phyloP scores from a whole-genome alignment of 164 flowering plant genomes.

The Vitis vinifera region DNA sequence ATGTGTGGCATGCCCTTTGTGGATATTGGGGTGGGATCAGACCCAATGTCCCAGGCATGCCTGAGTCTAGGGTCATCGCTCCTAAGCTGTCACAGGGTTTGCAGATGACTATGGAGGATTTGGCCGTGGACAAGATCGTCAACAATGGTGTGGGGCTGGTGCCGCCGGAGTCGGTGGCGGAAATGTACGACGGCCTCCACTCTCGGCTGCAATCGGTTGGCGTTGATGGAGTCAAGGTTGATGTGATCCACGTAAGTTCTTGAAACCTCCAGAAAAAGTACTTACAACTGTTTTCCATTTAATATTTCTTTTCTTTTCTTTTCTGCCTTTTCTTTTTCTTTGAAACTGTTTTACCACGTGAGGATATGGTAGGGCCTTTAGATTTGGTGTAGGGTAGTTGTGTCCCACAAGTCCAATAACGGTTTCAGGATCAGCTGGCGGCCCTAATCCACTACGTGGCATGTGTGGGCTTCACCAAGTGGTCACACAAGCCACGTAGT shows the following conservation, averaged over 20 bases:
- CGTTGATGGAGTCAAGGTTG: slow-evolving; percentile 76
- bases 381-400: no score
- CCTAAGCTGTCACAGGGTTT: slow-evolving; percentile 57
- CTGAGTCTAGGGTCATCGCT: slow-evolving; percentile 39
- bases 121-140: slow-evolving; percentile 76
- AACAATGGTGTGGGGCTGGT: slow-evolving; percentile 69
- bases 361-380: neutral
- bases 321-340: neutral
- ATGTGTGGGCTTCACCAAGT: no score
- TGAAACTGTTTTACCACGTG: neutral
- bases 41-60: slow-evolving; percentile 49
- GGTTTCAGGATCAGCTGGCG: no score
- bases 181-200: slow-evolving; percentile 71
- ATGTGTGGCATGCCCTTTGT: slow-evolving; percentile 83
- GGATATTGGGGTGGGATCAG: slow-evolving; percentile 87
- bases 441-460: no score
- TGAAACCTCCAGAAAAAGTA: neutral
- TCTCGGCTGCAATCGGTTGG: slow-evolving; percentile 57
- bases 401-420: no score
- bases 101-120: slow-evolving; percentile 73
- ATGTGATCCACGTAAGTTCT: slow-evolving; percentile 70
- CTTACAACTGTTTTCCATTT: neutral
- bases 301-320: neutral
- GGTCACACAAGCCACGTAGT: no score
- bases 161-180: slow-evolving; percentile 49